Base-by-base conservation (phyloP, 306 rosid species). In the Neltuma alba region DNA sequence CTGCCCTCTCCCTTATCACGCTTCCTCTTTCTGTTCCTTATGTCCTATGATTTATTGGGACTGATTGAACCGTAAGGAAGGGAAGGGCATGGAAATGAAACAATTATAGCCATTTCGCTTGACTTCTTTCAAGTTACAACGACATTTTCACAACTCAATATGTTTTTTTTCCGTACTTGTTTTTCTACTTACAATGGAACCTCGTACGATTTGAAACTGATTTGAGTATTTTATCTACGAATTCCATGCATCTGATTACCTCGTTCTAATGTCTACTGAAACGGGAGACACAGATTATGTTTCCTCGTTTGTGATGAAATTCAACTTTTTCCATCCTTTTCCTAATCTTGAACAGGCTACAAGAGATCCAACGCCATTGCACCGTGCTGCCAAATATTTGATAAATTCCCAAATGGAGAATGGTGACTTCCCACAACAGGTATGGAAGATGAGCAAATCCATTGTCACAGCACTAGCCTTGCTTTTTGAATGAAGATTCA, bases 341-440 rank as follows among this genome's bases (percentile, higher is more conserved):
- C 4, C 5, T 61, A 34, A 65, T 52, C 45, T 48, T 71, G 75
- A 25, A 78, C 86, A 93, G 98, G 93, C 90, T 0, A 76, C 88
- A 83, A 89, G 97, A 87, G 94, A 93, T 80, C 88, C 90, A 21
- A 72, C 60, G 9, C 94, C 97, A 16, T 66, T 91, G 90, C 98
- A 93, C 76, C 88, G 86, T 30, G 97, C 93, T 55, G 98, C 97
- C 48, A 81, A 85, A 67, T 77, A 30, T 80, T 86, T 89, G 89
- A 88, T 93, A 76, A 93, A 93, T 86, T 83, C 91, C 41, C 98
- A 93, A 90, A 74, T 93, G 92, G 97, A 91, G 78, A 70, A 86
- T 10, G 98, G 98, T 52, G 98, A 93, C 82, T 93, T 87, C 82
- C 98, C 93, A 0, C 98, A 93, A 74, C 83, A 93, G 97, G 98